Evolutionary conservation across 1,284 basidiomycete species (phyloP).

Genomic region (Phlebopus sp.): DNA sequence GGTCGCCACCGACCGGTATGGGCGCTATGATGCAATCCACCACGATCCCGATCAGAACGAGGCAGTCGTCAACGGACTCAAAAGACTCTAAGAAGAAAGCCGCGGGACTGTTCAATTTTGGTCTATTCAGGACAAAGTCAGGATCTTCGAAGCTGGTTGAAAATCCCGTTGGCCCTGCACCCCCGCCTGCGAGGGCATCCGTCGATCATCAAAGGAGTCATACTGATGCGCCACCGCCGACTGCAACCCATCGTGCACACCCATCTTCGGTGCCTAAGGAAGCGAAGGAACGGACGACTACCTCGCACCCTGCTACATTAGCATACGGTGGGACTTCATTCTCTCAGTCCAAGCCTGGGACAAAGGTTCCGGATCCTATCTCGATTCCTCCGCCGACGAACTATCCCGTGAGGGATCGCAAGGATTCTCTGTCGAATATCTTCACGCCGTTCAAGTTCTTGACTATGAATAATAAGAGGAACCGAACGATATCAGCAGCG

Average conservation of each 20-base stretch:
- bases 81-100: conserved; percentile 33
- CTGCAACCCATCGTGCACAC: conserved; percentile 1
- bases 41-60: conserved; percentile 21
- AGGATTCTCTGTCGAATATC: conserved; percentile 43
- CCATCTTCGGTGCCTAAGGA: conserved; percentile 17
- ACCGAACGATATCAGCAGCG: conserved; percentile 67
- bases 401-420: conserved; percentile 31
- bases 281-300: conserved; percentile 4
- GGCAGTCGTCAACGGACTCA: conserved; percentile 30
- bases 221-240: conserved; percentile 10
- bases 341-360: conserved; percentile 20
- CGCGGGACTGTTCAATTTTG: conserved; percentile 23
- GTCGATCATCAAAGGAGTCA: conserved; percentile 20
- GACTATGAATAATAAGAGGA: conserved; percentile 45
- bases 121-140: conserved; percentile 32
- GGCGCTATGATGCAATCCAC: conserved; percentile 8
- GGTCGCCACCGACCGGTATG: conserved; percentile 31
- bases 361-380: conserved; percentile 29
- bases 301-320: conserved; percentile 4
- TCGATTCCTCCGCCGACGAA: conserved; percentile 15
- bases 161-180: conserved; percentile 5
- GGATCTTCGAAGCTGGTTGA: conserved; percentile 31
- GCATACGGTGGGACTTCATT: conserved; percentile 4
- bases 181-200: conserved; percentile 18
- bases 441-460: conserved; percentile 63